These are phyloP conservation scores for Catharanthus roseus DNA, from an alignment of 257 asterid genomes.

Conservation along the genomic window DNA sequence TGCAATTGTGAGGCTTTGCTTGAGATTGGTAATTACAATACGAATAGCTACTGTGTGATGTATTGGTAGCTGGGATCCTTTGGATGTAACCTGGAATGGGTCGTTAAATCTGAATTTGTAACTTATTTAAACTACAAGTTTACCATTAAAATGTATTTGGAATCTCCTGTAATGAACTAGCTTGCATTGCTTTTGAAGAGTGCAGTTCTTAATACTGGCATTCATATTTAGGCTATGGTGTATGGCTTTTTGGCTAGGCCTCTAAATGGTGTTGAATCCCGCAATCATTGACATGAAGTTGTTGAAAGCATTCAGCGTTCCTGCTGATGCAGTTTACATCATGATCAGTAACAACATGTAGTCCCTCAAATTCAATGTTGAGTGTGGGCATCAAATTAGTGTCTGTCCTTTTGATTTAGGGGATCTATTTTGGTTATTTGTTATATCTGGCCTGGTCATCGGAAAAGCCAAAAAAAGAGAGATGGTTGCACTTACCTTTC, in stretches of 20 bases:
- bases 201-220: background rate
- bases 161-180: background rate
- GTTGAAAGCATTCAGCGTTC: background rate
- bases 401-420: background rate
- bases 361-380: too few relatives aligned
- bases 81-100: background rate
- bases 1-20: background rate
- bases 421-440: background rate
- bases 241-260: too few relatives aligned
- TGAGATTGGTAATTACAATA: background rate
- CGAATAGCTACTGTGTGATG: background rate
- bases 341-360: too few relatives aligned
- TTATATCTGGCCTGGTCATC: background rate
- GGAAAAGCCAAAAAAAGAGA: too few relatives aligned
- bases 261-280: background rate
- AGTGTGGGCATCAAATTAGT: background rate
- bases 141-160: background rate
- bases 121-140: background rate
- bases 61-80: background rate
- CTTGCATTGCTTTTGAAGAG: background rate
- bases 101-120: background rate
- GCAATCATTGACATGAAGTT: background rate
- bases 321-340: too few relatives aligned
- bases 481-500: background rate
- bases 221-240: background rate